phyloP scores from a whole-genome alignment of 768 basidiomycete genomes.

The Strobilomyces confusus region DNA sequence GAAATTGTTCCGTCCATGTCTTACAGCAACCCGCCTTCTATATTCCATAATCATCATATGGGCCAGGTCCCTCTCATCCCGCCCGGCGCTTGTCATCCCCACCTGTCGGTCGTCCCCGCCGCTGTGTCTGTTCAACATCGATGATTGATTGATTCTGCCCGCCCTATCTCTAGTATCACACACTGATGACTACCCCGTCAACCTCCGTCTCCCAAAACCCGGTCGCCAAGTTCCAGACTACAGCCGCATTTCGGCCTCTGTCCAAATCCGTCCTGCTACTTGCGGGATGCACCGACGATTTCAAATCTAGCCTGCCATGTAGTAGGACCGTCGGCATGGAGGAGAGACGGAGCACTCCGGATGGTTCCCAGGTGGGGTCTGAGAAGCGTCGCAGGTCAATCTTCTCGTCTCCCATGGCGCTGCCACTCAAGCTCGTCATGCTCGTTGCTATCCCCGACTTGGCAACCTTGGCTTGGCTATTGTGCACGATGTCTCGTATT shows the following conservation, averaged over 20 bases:
- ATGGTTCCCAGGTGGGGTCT: neutral
- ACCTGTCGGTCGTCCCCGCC: neutral
- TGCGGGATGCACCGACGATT: slow-evolving; percentile 16
- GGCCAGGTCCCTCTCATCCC: neutral
- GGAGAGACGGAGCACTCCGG: slow-evolving; percentile 13
- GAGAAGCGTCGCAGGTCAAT: slow-evolving; percentile 11
- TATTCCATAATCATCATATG: slow-evolving; percentile 14
- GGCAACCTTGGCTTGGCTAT: slow-evolving; percentile 9
- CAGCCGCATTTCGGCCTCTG: slow-evolving; percentile 13
- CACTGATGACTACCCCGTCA: slow-evolving; percentile 7
- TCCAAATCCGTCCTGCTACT: slow-evolving; percentile 17
- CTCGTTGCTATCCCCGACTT: slow-evolving; percentile 23
- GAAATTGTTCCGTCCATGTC: slow-evolving; percentile 23
- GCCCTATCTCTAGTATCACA: slow-evolving; percentile 6
- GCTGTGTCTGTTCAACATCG: neutral
- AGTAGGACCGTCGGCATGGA: slow-evolving; percentile 10
- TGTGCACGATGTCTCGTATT: slow-evolving; percentile 13
- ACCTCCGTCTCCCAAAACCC: slow-evolving; percentile 9
- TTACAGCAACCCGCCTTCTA: slow-evolving; percentile 18
- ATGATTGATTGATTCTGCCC: slow-evolving; percentile 17
- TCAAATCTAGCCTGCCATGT: slow-evolving; percentile 13
- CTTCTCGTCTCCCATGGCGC: slow-evolving; percentile 23
- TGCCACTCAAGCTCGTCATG: slow-evolving; percentile 13
- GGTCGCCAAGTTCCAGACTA: slow-evolving; percentile 24
- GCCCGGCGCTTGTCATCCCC: neutral